Base-by-base conservation (phyloP, 495 filamentous ascomycete species). In the Trichocladium uniseriatum region DNA sequence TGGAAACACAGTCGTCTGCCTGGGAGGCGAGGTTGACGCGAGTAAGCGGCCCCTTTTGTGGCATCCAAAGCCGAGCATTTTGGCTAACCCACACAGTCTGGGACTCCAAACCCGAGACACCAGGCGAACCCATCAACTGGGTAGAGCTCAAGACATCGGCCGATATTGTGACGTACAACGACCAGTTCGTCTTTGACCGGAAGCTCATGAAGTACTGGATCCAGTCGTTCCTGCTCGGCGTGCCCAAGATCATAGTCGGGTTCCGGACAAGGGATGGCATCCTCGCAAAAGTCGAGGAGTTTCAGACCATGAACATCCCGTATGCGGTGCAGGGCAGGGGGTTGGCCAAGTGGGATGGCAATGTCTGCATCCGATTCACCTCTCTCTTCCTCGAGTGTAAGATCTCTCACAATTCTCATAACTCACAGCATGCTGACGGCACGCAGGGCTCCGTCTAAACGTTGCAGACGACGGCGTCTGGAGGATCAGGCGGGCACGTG, bases 1-100 rank as follows among this genome's bases (percentile, higher is more conserved):
- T 47, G 90, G 88, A 0, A 79, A 78, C 43, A 69, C 75, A 0
- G 73, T 72, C 13, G 58, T 97, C 51, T 69, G 94, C 29, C 69
- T 98, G 2, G 92, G 89, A n/a, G 92, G 92, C 7, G 92, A 99
- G 65, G 91, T 99, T 9, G 92, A 99, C 68, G 87, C 86, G 1
- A 75, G 86, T 84, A 77, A 49, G 78, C 68, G 29, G 19, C 10
- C 18, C 11, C 40, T n/a, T 5, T 15, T 6, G 14, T 21, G 19
- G 7, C 28, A 27, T 1, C n/a, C n/a, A 2, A 14, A 4, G 6
- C 20, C 38, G 31, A 18, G 8, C n/a, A 35, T 28, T n/a, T 39
- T 38, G 13, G 42, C 40, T 22, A 10, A 14, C 5, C 8, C 7
- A n/a, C 24, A 46, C 50, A 86, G 86, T 94, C 15, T 91, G 89